Conservation (phyloP, 495 filamentous ascomycete genomes). For the Lasiosphaeris hirsuta region DNA sequence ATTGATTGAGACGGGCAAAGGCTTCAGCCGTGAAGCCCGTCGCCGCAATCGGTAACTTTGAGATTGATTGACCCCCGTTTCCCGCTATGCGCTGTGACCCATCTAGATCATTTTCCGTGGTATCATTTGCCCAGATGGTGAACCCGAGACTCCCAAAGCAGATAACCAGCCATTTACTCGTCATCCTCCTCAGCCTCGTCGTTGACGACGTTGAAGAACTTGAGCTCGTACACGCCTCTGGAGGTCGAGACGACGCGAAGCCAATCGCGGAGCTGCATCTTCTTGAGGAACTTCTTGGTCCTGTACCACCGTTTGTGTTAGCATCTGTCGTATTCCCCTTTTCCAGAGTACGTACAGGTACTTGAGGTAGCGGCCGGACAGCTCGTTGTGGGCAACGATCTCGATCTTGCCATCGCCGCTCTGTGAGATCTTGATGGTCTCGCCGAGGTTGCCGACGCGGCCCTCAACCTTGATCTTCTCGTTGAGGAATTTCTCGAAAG, state of each 20-base stretch:
- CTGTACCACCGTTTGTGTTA: conserved; percentile 43
- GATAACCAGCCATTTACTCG: conserved; percentile 59
- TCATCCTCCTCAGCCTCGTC: conserved; percentile 97
- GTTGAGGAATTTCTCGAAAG: conserved; percentile 99
- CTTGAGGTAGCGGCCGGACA: conserved; percentile 98
- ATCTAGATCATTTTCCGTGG: conserved; percentile 19
- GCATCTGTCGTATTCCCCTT: neutral
- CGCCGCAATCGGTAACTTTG: conserved; percentile 20
- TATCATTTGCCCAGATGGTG: conserved; percentile 19
- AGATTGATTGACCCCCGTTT: conserved; percentile 23
- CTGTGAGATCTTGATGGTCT: conserved; percentile 86
- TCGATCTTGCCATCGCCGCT: conserved; percentile 93
- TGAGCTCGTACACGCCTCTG: conserved; percentile 96
- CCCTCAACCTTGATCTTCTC: conserved; percentile 99
- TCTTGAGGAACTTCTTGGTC: conserved; percentile 99
- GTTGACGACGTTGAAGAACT: conserved; percentile 99
- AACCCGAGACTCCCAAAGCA: conserved; percentile 18
- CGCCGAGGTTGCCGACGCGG: conserved; percentile 96
- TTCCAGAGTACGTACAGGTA: conserved; percentile 71
- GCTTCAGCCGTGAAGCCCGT: conserved; percentile 20
- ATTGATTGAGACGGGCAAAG: neutral
- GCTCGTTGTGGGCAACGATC: conserved; percentile 93
- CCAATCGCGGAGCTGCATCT: conserved; percentile 99
- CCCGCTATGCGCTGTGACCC: conserved; percentile 19
- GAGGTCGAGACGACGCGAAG: conserved; percentile 95